These are phyloP conservation scores for Volvox africanus DNA, from an alignment of 139 green algal species.

Conservation along the genomic window DNA sequence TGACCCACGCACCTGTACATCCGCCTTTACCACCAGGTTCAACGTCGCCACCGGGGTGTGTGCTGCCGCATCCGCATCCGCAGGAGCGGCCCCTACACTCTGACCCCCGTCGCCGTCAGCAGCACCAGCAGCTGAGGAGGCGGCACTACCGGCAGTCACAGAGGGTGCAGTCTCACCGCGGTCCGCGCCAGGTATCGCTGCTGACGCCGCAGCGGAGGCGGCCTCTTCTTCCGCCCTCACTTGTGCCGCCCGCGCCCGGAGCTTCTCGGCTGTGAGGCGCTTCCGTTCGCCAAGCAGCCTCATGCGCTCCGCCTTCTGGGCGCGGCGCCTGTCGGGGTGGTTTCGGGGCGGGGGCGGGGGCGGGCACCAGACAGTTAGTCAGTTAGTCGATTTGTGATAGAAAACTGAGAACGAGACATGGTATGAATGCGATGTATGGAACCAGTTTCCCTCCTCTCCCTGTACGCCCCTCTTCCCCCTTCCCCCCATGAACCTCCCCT, in stretches of 20 bases:
- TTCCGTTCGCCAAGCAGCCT: conserved; percentile 40
- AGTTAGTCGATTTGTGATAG: too few species aligned
- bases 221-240: not conserved
- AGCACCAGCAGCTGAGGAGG: not conserved
- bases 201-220: not conserved
- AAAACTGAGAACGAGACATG: too few species aligned
- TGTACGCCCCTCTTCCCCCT: not conserved
- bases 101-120: not conserved
- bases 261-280: conserved; percentile 17
- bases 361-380: not conserved
- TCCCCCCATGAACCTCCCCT: not conserved
- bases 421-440: too few species aligned
- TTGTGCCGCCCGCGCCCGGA: not conserved
- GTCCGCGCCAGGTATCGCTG: not conserved
- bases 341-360: not conserved
- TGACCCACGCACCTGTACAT: conserved; percentile 18
- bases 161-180: not conserved
- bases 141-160: too few species aligned
- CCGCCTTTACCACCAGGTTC: conserved; percentile 84
- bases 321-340: conserved; percentile 12
- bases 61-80: not conserved
- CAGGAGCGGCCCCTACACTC: too few species aligned
- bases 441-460: too few species aligned
- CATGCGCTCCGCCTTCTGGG: conserved; percentile 1
- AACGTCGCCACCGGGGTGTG: conserved; percentile 40